These are phyloP conservation scores for Lunasporangiospora selenospora DNA, from an alignment of 192 early-diverging fungal species.

Conservation along the genomic window DNA sequence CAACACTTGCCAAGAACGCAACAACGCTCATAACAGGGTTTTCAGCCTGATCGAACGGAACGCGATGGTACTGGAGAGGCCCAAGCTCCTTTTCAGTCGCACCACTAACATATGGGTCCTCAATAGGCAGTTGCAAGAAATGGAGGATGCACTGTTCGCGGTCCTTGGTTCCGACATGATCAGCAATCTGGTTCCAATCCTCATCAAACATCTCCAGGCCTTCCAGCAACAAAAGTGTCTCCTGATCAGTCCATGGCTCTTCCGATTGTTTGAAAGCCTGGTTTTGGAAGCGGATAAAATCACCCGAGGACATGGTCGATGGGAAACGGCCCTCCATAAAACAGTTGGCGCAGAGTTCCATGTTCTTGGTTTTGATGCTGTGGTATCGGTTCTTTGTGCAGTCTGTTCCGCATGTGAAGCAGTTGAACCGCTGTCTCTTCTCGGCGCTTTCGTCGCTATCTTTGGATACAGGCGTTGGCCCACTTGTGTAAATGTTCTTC, in stretches of 20 bases:
- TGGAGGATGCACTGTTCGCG: conserved; percentile 91
- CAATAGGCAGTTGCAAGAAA: conserved; percentile 91
- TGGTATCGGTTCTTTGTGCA: conserved; percentile 86
- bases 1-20: conserved; percentile 85
- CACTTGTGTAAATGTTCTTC: conserved; percentile 60
- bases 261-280: conserved; percentile 53
- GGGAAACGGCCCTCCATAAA: conserved; percentile 95
- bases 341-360: conserved; percentile 88
- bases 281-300: conserved; percentile 84
- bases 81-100: conserved; percentile 54
- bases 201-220: conserved; percentile 94
- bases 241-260: conserved; percentile 87
- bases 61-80: conserved; percentile 69
- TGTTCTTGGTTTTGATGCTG: conserved; percentile 69
- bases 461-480: conserved; percentile 21
- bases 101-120: conserved; percentile 72
- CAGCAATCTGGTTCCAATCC: conserved; percentile 92
- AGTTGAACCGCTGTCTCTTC: conserved; percentile 60
- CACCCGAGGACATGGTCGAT: conserved; percentile 76
- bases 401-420: conserved; percentile 85
- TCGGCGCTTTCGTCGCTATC: conserved; percentile 54
- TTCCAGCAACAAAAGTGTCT: conserved; percentile 88
- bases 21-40: conserved; percentile 94
- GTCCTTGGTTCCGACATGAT: conserved; percentile 89
- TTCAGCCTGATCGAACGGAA: conserved; percentile 81